Evolutionary conservation across 1,139 yeast genomes (phyloP).

Genomic region (Ogataea hybrid): DNA sequence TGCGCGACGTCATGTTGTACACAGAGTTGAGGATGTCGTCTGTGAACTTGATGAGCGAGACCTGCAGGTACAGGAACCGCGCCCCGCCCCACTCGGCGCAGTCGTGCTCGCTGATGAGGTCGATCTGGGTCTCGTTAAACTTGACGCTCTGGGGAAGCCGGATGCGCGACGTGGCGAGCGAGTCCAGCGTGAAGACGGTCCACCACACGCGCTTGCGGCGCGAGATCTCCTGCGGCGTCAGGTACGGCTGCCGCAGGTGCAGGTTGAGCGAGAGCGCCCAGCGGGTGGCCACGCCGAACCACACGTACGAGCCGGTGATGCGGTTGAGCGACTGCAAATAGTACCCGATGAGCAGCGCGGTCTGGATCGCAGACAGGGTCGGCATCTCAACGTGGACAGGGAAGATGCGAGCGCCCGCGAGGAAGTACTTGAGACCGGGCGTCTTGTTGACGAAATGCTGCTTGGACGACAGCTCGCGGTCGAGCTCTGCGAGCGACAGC

Average conservation of each 20-base stretch:
- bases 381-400: conserved; percentile 42
- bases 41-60: conserved; percentile 22
- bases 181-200: conserved; percentile 51
- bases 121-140: conserved; percentile 50
- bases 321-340: conserved; percentile 49
- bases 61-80: conserved; percentile 25
- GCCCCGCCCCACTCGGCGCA: conserved; percentile 35
- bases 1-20: conserved; percentile 27
- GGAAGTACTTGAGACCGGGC: conserved; percentile 37
- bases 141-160: conserved; percentile 46
- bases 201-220: conserved; percentile 52
- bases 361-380: conserved; percentile 41
- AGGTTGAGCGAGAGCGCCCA: conserved; percentile 45
- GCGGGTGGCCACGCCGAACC: conserved; percentile 49
- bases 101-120: conserved; percentile 37
- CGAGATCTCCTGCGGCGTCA: conserved; percentile 33
- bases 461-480: conserved; percentile 17
- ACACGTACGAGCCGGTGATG: conserved; percentile 47
- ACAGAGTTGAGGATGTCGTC: conserved; percentile 24
- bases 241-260: conserved; percentile 38
- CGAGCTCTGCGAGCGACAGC: conserved; percentile 11
- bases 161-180: conserved; percentile 50
- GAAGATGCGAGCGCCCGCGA: conserved; percentile 41
- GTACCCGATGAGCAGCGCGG: conserved; percentile 45
- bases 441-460: conserved; percentile 21